A percentile compares a stretch with the other conserved stretches of the same genome.
Conservation (phyloP, 148 eudicot species). For the Arbutus unedo region DNA sequence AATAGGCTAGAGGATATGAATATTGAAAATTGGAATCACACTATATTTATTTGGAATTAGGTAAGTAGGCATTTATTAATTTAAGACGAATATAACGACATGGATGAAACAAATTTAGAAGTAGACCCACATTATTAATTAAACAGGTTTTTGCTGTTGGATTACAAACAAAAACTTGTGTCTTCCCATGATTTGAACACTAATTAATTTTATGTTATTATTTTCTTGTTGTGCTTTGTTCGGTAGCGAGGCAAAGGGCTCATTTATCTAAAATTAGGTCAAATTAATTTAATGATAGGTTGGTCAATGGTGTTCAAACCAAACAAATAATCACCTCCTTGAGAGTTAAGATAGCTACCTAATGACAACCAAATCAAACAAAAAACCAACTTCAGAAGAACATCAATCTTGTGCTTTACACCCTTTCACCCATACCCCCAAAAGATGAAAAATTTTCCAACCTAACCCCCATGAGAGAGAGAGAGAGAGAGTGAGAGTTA, state of each 20-base stretch:
- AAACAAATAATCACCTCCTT: background rate
- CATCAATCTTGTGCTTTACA: slow-evolving; percentile 2
- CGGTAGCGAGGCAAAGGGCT: too few species aligned
- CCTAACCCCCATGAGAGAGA: background rate
- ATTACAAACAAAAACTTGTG: too few species aligned
- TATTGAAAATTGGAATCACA: too few species aligned
- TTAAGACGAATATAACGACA: background rate
- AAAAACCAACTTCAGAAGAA: background rate
- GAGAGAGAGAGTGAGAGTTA: background rate
- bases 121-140: too few species aligned
- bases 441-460: background rate
- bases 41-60: too few species aligned
- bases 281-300: background rate
- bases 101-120: background rate
- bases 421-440: background rate
- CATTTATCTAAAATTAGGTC: too few species aligned
- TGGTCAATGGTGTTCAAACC: background rate
- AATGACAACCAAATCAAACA: background rate
- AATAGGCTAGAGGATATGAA: too few species aligned
- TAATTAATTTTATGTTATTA: too few species aligned
- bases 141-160: too few species aligned
- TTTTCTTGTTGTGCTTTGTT: too few species aligned
- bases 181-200: too few species aligned
- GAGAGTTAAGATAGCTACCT: background rate
- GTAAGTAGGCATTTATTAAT: too few species aligned